Evolutionary conservation across 2,329 filamentous ascomycete species (phyloP).

Genomic region (Epichloe glyceriae): DNA sequence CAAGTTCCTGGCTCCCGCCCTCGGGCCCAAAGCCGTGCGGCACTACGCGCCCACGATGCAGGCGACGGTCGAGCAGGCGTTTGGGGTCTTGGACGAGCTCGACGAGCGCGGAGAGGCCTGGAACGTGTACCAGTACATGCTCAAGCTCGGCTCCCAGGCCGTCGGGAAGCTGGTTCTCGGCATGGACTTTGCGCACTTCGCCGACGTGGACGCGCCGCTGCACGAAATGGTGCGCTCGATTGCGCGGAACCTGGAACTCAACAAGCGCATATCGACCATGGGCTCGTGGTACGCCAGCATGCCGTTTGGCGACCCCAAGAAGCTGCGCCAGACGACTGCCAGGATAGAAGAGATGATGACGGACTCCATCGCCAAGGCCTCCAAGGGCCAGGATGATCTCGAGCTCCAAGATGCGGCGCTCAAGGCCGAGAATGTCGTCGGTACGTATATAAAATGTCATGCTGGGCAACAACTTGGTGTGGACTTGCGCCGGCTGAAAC

Average conservation of each 20-base stretch:
- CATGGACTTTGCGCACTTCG: too few relatives aligned
- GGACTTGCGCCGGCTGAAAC: not conserved
- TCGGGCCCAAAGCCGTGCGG: constrained; percentile 45
- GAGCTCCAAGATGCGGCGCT: constrained; percentile 36
- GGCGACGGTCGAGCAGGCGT: constrained; percentile 30
- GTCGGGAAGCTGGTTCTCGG: too few relatives aligned
- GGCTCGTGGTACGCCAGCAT: constrained; percentile 42
- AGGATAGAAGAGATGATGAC: constrained; percentile 20
- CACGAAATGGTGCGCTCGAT: too few relatives aligned
- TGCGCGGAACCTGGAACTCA: constrained; percentile 3
- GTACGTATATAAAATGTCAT: constrained; percentile 1
- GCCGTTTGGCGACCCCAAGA: constrained; percentile 43
- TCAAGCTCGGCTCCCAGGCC: too few relatives aligned
- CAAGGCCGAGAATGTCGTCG: constrained; percentile 27
- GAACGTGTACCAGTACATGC: too few relatives aligned
- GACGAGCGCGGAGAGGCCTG: constrained; percentile 20
- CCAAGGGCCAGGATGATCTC: constrained; percentile 25
- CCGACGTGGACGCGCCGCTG: too few relatives aligned
- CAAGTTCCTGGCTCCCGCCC: constrained; percentile 48
- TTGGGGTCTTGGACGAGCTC: constrained; percentile 36
- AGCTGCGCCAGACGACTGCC: constrained; percentile 19
- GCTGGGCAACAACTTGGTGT: too few relatives aligned
- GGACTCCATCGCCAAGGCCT: constrained; percentile 24
- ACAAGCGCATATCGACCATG: constrained; percentile 43
- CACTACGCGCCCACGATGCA: constrained; percentile 51